Evolutionary conservation across 2,329 filamentous ascomycete genomes (phyloP), one percentile per base, ranked within the genome.

Genomic region (Fusarium solani-melongenae): DNA sequence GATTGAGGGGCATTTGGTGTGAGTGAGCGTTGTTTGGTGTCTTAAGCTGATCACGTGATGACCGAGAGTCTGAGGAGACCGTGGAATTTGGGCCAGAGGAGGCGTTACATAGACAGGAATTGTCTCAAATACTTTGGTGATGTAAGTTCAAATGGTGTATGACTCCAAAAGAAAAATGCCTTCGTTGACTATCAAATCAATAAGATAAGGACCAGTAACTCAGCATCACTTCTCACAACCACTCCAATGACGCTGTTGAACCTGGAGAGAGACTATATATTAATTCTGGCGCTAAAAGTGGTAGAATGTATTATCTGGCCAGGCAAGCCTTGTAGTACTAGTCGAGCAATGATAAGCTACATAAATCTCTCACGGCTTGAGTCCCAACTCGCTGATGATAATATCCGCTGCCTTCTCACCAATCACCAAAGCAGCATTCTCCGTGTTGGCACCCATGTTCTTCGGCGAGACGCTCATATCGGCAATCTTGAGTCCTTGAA

Each of bases 371-470:
- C 17, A 33, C 3, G 17, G 7, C 49, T 20, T 20, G 27, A 53
- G 27, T 20, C 49, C 49, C 49, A 53, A 33, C 49, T 53, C 49
- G 29, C 17, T 31, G 49, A 82, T 79, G 22, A 84, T 79, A 63
- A 85, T 82, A 63, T 82, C 82, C 0, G 83, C 82, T 5, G 80
- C 83, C 75, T 83, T 84, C 79, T 88, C 86, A 6, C 86, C 86
- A 34, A 88, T 79, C 14, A 83, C 66, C 29, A 88, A 73, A 1
- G 86, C 86, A 1, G 84, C 85, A 55, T 84, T 85, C 58, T 84
- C 83, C 5, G 86, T 88, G 65, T 88, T 88, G 6, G 82, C 83
- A 5, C 78, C 84, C 4, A 88, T 81, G 27, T 85, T 86, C 22
- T 67, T 58, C 1, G 82, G 81, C n/a, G 75, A 71, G 2, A 84